Base-by-base conservation (phyloP, 176 grass and related monocot species). In the Puya raimondii region DNA sequence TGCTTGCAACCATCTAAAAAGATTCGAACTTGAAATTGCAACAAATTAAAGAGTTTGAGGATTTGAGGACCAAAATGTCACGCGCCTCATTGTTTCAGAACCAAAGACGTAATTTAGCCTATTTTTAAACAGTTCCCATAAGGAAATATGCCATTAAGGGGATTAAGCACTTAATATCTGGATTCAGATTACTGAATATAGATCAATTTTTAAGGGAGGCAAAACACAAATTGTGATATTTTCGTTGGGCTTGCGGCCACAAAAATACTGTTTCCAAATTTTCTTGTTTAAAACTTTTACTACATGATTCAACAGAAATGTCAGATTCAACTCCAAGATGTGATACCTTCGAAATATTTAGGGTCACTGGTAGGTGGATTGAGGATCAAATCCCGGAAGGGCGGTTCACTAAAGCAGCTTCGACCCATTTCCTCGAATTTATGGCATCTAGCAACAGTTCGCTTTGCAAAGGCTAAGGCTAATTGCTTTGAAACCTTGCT, bases 321-420 rank as follows among this genome's bases (percentile, higher is more conserved):
- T 66, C 21, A 76, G 20, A 14, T 69, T 33, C n/a, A 78, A 53
- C 47, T 68, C 3, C 20, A 74, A 42, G 27, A 47, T 61, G 14
- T 18, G 57, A 70, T 83, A 85, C 89, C 85, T 76, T 92, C 82
- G 11, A 58, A 57, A 13, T 69, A 67, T 53, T 88, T 91, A 33
- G 69, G 13, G 54, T 84, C 50, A 1, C 54, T 81, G 68, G 53
- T 70, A 42, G 76, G 78, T 48, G 86, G 72, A n/a, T 72, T 69
- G 71, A 81, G 82, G 49, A 96, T 65, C 20, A 79, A 66, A 77
- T 87, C 77, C 77, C 72, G 71, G 48, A 91, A 78, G 53, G 80
- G 51, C 69, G 83, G 78, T 52, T 96, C 88, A 47, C 78, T 85
- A 69, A 88, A 96, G 69, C 91, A 91, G 71, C 91, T 96, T 64